These are phyloP conservation scores for Alectoria sarmentosa DNA, from an alignment of 495 filamentous ascomycete species.

Conservation along the genomic window DNA sequence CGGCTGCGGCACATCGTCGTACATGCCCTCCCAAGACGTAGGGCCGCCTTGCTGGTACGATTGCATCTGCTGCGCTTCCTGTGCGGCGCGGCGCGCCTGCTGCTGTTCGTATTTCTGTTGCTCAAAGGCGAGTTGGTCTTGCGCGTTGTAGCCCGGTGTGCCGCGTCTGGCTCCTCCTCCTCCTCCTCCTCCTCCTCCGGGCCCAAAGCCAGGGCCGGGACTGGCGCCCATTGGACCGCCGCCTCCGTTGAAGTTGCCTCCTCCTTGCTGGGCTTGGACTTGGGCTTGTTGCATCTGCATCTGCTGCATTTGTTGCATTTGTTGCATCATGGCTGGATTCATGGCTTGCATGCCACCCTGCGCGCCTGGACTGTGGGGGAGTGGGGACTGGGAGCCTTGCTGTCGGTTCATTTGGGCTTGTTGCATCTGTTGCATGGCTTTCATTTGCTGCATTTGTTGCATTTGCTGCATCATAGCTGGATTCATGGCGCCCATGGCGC, in stretches of 20 bases:
- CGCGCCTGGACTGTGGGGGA: conserved; percentile 20
- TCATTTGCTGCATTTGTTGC: conserved; percentile 64
- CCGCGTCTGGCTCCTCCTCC: conserved; percentile 27
- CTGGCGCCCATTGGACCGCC: conserved; percentile 21
- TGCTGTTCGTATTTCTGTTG: conserved; percentile 83
- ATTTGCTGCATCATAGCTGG: conserved; percentile 85
- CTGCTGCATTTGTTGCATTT: conserved; percentile 73
- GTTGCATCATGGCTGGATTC: conserved; percentile 81
- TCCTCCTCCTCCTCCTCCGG: conserved; percentile 15
- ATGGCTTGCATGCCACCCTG: conserved; percentile 52
- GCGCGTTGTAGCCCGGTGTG: conserved; percentile 58
- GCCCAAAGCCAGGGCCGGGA: conserved; percentile 19
- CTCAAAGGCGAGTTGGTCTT: conserved; percentile 75
- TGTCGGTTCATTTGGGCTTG: conserved; percentile 33
- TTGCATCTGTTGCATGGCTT: conserved; percentile 49
- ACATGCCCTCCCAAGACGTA: conserved; percentile 98
- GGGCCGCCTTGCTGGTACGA: conserved; percentile 43
- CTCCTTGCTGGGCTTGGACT: conserved; percentile 19
- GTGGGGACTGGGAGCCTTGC: conserved; percentile 26
- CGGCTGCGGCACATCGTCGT: conserved; percentile 93
- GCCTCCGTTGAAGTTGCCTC: conserved; percentile 12
- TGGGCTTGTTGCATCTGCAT: conserved; percentile 29
- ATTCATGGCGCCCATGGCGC: conserved; percentile 59
- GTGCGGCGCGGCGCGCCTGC: conserved; percentile 48
- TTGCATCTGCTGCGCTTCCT: conserved; percentile 41